These are phyloP conservation scores for Aspergillus sp. DNA, from an alignment of 2,329 filamentous ascomycete species.

Conservation along the genomic window DNA sequence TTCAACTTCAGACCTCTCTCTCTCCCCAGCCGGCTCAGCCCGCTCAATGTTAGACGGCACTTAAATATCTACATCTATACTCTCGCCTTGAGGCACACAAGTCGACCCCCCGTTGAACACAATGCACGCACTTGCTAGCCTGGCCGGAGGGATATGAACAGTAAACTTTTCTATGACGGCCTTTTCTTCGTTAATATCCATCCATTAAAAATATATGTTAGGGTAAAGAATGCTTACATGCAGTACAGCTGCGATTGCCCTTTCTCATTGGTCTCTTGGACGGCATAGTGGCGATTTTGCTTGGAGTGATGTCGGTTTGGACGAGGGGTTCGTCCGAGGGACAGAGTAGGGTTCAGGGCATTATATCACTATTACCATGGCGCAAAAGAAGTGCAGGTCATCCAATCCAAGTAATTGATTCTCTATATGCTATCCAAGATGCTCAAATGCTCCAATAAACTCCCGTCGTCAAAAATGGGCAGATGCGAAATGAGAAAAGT, in stretches of 20 bases:
- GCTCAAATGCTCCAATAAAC: too few relatives aligned
- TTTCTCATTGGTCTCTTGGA: neutral
- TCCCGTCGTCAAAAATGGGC: too few relatives aligned
- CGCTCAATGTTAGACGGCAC: too few relatives aligned
- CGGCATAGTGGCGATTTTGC: neutral
- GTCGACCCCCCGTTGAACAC: neutral
- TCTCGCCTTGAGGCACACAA: neutral
- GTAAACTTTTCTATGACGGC: neutral
- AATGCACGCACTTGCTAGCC: neutral
- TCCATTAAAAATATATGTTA: neutral
- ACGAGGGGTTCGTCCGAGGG: neutral
- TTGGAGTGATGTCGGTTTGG: neutral
- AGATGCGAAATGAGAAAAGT: too few relatives aligned
- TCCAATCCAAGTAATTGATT: too few relatives aligned
- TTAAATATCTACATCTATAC: neutral
- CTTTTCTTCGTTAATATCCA: neutral
- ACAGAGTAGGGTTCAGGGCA: neutral
- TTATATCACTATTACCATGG: too few relatives aligned
- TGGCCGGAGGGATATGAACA: neutral
- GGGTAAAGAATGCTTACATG: neutral
- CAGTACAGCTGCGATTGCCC: neutral
- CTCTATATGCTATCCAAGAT: too few relatives aligned
- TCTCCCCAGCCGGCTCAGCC: neutral
- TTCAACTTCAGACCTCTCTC: neutral
- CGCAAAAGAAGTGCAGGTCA: too few relatives aligned